Conservation (phyloP, 106 monocot species). For the Platanthera zijinensis region DNA sequence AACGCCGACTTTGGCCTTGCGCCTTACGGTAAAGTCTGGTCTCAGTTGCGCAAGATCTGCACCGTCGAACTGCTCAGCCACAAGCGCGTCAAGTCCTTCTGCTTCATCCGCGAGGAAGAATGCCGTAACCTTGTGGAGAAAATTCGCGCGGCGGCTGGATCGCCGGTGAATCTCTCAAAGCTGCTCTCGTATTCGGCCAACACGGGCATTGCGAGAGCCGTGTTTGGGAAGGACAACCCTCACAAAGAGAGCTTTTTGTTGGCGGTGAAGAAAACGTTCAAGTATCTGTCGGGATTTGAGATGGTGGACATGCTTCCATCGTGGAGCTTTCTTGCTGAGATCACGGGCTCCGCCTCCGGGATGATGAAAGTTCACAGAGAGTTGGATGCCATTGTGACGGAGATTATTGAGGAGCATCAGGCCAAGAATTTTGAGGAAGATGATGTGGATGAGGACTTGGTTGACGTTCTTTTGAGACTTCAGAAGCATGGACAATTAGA, state of each 20-base stretch:
- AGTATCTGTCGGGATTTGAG: not conserved
- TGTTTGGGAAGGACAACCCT: not conserved
- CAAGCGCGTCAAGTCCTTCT: conserved; percentile 2
- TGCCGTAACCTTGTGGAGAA: not conserved
- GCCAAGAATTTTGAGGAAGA: not conserved
- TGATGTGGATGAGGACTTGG: not conserved
- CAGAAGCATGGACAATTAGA: not conserved
- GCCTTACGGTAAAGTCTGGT: conserved; percentile 7
- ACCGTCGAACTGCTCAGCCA: not conserved
- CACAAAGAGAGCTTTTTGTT: not conserved
- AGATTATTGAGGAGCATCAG: not conserved
- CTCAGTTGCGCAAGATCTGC: conserved; percentile 5
- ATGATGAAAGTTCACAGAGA: not conserved
- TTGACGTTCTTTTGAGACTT: not conserved
- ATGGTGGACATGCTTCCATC: not conserved
- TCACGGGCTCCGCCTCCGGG: not conserved
- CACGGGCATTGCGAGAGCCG: not conserved
- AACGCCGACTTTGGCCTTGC: not conserved
- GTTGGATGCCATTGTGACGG: not conserved
- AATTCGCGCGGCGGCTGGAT: not conserved
- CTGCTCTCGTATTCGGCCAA: not conserved
- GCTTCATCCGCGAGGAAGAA: conserved; percentile 7
- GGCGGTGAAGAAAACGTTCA: not conserved
- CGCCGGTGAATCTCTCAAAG: not conserved
- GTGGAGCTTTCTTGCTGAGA: not conserved